Evolutionary conservation across 257 asterid genomes (phyloP).

Genomic region (Cynanchum wilfordii): DNA sequence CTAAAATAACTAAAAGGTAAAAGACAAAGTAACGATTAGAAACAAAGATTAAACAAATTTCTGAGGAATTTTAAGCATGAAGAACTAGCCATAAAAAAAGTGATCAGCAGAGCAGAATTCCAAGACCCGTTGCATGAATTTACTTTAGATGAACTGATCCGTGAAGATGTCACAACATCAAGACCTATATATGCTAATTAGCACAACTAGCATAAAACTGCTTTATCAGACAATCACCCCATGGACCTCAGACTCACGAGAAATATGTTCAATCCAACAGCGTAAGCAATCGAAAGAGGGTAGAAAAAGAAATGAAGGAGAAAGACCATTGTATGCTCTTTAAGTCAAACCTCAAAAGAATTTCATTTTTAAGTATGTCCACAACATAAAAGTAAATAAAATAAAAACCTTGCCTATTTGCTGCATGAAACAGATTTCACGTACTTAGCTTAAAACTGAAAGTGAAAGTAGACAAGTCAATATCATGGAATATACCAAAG

Average conservation of each 20-base stretch:
- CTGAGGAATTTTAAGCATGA: background rate
- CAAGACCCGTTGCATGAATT: background rate
- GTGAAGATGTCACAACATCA: background rate
- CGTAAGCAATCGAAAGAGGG: no score
- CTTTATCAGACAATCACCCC: background rate
- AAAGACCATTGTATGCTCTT: background rate
- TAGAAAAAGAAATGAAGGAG: background rate
- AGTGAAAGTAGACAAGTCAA: no score
- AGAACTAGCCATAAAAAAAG: background rate
- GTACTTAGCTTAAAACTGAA: no score
- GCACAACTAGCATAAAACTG: background rate
- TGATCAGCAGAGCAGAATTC: background rate
- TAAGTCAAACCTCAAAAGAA: background rate
- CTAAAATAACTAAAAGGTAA: background rate
- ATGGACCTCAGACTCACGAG: background rate
- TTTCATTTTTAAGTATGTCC: background rate
- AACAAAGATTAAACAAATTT: background rate
- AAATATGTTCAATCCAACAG: background rate
- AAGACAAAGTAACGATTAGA: background rate
- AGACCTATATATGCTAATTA: background rate
- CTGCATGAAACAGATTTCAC: no score
- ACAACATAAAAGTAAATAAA: no score
- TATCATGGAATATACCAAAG: no score
- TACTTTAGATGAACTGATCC: background rate
- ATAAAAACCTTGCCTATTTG: no score